These are phyloP conservation scores for Letharia columbiana DNA, from an alignment of 495 filamentous ascomycete species.

Conservation along the genomic window DNA sequence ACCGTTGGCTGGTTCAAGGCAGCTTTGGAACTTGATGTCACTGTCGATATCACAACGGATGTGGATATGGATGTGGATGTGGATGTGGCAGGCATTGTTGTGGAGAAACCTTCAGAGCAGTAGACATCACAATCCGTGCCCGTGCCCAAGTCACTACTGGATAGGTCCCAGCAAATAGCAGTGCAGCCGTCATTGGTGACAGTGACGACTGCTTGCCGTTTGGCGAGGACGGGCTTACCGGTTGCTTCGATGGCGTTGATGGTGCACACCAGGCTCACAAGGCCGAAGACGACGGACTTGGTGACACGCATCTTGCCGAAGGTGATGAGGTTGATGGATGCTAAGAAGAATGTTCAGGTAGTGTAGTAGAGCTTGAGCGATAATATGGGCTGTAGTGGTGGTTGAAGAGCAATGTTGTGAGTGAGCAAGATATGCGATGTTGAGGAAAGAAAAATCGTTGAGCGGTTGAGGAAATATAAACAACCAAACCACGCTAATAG, in stretches of 20 bases:
- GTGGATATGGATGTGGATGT: not conserved
- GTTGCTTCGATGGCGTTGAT: constrained; percentile 5
- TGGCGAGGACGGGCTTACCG: constrained; percentile 4
- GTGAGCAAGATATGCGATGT: constrained; percentile 12
- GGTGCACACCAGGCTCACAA: constrained; percentile 11
- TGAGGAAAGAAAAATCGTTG: constrained; percentile 5
- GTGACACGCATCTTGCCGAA: constrained; percentile 11
- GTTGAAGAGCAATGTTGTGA: constrained; percentile 12
- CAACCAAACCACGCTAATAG: constrained; percentile 3
- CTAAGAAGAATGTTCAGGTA: constrained; percentile 7
- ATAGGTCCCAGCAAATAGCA: not conserved
- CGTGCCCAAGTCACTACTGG: too few species aligned
- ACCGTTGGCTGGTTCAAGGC: not conserved
- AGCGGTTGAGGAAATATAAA: constrained; percentile 1
- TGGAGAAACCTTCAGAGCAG: not conserved
- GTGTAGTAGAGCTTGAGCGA: constrained; percentile 13
- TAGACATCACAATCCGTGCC: not conserved
- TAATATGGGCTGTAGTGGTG: constrained; percentile 11
- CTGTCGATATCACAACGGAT: not conserved
- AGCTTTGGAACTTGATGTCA: not conserved
- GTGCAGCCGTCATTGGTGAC: constrained; percentile 5
- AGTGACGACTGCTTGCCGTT: not conserved
- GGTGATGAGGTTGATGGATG: constrained; percentile 9
- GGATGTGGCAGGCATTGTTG: not conserved
- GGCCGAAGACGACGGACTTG: constrained; percentile 5